These are phyloP conservation scores for Lonicera japonica DNA, from an alignment of 129 eudicot genomes.

Conservation along the genomic window DNA sequence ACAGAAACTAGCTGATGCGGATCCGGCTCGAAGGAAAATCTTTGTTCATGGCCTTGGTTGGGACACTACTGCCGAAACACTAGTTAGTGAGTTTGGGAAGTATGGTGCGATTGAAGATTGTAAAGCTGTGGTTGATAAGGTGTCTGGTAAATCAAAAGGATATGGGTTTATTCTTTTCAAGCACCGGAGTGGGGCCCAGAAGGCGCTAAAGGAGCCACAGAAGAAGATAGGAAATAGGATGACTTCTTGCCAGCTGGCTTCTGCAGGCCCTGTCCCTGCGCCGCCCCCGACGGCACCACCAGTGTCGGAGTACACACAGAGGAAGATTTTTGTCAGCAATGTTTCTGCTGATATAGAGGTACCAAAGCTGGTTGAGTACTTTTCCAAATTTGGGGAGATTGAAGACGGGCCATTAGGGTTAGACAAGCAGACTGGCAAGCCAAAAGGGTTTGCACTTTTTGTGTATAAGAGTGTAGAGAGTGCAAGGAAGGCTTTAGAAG, in stretches of 20 bases:
- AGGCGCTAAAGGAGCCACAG: constrained; percentile 76
- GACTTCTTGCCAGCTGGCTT: constrained; percentile 84
- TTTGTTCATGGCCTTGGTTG: constrained; percentile 12
- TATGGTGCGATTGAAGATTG: constrained; percentile 20
- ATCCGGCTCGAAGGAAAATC: constrained; percentile 45
- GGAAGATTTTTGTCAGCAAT: constrained; percentile 93
- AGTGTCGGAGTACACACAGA: constrained; percentile 70
- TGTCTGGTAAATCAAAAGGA: constrained; percentile 74
- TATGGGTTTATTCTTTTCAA: constrained; percentile 77
- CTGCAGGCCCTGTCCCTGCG: constrained; percentile 75
- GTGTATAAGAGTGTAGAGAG: constrained; percentile 76
- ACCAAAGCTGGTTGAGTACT: constrained; percentile 47
- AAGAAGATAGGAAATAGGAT: constrained; percentile 77
- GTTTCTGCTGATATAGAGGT: constrained; percentile 79
- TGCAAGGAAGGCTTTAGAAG: constrained; percentile 73
- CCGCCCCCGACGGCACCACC: constrained; percentile 40
- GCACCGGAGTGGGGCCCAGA: constrained; percentile 69
- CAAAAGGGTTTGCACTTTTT: constrained; percentile 78
- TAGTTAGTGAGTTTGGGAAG: constrained; percentile 4
- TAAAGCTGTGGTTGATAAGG: constrained; percentile 42
- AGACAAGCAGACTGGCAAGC: constrained; percentile 82
- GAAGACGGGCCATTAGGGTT: constrained; percentile 94
- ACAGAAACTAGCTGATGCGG: constrained; percentile 64
- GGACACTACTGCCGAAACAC: constrained; percentile 24
- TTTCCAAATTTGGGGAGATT: constrained; percentile 71